Evolutionary conservation across 2,329 filamentous ascomycete species (phyloP), one percentile per base, ranked within the genome.

Genomic region (Plenodomus tracheiphilus): DNA sequence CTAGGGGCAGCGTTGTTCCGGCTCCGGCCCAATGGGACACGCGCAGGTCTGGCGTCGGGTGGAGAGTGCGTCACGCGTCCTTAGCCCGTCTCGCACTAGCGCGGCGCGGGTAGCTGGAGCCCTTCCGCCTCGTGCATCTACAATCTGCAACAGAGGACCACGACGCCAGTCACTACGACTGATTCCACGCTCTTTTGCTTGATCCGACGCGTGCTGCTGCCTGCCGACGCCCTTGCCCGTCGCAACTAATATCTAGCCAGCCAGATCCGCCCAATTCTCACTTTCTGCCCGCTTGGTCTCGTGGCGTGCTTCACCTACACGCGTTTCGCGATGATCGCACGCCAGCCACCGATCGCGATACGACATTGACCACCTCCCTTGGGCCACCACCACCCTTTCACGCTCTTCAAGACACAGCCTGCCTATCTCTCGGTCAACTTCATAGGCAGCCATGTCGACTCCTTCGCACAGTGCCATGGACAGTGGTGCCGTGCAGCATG

Each of bases 321-420:
- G 68, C 68, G 66, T 68, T 65, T 53, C 59, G 67, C 65, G 62
- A 71, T 70, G 66, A 64, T 59, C 57, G 54, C 54, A 61, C 57
- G 62, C 67, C 69, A 71, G 61, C 68, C 67, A 68, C 65, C 61
- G 50, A 62, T 64, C 63, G 60, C 61, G 55, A 60, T 61, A 54
- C 47, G 54, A 49, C 59, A 61, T 58, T 63, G 57, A 67, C 58
- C 56, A 61, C 56, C 40, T 50, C 54, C 50, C 57, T 59, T 61
- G 49, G 47, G 43, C 58, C 51, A 51, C 59, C 28, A 49, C 49
- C 8, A 32, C 28, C 28, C 46, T 47, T 44, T 42, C 32, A 13
- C 41, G 45, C 41, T 42, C 54, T 57, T 44, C 53, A 53, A 61
- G 37, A 49, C 58, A 49, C 54, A 56, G 49, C 53, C 43, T 51